phyloP scores from a whole-genome alignment of 1,284 basidiomycete genomes.

The Retiboletus flavoniger region DNA sequence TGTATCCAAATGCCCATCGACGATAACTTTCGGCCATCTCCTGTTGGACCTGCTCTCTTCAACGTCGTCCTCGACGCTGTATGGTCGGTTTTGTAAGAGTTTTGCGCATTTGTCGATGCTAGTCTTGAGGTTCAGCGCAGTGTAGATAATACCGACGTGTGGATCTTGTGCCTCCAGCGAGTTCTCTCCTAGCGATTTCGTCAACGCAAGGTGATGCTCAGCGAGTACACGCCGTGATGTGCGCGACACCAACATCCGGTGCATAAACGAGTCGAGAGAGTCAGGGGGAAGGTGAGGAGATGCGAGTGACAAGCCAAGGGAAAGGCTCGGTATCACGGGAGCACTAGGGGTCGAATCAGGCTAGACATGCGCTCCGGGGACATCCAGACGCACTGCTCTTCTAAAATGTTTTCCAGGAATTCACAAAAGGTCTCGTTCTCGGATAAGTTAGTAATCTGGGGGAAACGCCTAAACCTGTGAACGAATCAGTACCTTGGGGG shows the following conservation, averaged over 20 bases:
- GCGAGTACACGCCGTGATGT: conserved; percentile 88
- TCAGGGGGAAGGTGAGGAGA: conserved; percentile 78
- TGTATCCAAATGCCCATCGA: conserved; percentile 74
- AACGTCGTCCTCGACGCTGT: conserved; percentile 43
- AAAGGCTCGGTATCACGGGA: conserved; percentile 73
- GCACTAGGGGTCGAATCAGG: conserved; percentile 47
- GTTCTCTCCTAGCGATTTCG: conserved; percentile 52
- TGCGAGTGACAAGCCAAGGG: conserved; percentile 73
- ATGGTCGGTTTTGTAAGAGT: conserved; percentile 55
- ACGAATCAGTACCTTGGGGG: conserved; percentile 14
- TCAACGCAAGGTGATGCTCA: conserved; percentile 86
- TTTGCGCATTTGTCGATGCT: conserved; percentile 69
- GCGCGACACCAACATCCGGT: conserved; percentile 85
- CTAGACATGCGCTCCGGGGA: background rate
- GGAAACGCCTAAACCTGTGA: conserved; percentile 72
- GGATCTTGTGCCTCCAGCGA: conserved; percentile 41
- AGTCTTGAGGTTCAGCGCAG: conserved; percentile 66
- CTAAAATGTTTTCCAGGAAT: conserved; percentile 64
- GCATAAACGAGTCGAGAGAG: conserved; percentile 84
- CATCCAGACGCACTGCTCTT: conserved; percentile 62
- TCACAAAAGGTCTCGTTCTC: conserved; percentile 82
- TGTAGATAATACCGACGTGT: conserved; percentile 87
- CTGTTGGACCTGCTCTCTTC: conserved; percentile 30
- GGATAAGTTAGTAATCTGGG: conserved; percentile 66
- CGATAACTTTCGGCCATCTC: conserved; percentile 62